Conservation (phyloP, 1,284 basidiomycete genomes). For the Chiua sp. region DNA sequence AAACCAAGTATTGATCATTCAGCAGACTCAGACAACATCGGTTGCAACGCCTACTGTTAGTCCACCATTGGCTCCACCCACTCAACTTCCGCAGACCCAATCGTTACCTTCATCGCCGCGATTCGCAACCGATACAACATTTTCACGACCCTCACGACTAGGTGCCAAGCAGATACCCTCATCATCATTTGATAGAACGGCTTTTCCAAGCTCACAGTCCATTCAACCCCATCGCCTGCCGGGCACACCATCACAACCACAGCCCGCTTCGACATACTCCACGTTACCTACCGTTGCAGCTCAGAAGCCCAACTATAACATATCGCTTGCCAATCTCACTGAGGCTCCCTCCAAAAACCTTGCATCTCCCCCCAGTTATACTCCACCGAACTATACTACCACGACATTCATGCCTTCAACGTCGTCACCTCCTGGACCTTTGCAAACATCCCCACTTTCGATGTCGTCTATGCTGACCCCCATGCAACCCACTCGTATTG, state of each 20-base stretch:
- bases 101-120: slow-evolving; percentile 49
- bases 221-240: slow-evolving; percentile 24
- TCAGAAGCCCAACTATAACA: slow-evolving; percentile 60
- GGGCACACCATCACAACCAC: slow-evolving; percentile 23
- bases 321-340: slow-evolving; percentile 41
- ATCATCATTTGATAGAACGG: slow-evolving; percentile 41
- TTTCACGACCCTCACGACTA: slow-evolving; percentile 42
- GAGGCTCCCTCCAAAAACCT: slow-evolving; percentile 18
- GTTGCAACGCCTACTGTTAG: slow-evolving; percentile 11
- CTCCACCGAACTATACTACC: slow-evolving; percentile 21
- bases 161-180: slow-evolving; percentile 45
- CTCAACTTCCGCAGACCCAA: slow-evolving; percentile 38
- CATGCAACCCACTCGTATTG: slow-evolving; percentile 52
- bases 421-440: slow-evolving; percentile 38
- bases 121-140: slow-evolving; percentile 26
- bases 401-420: slow-evolving; percentile 28
- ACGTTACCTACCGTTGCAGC: slow-evolving; percentile 20
- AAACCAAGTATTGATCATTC: slow-evolving; percentile 12
- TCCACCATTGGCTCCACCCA: slow-evolving; percentile 21
- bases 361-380: slow-evolving; percentile 17
- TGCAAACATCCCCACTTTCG: slow-evolving; percentile 42
- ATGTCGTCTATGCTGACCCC: slow-evolving; percentile 64
- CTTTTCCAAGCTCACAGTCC: slow-evolving; percentile 36
- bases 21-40: slow-evolving; percentile 24
- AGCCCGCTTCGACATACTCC: slow-evolving; percentile 16